Base-by-base conservation (phyloP, 1,284 basidiomycete species). In the Phaffia rhodozyma region DNA sequence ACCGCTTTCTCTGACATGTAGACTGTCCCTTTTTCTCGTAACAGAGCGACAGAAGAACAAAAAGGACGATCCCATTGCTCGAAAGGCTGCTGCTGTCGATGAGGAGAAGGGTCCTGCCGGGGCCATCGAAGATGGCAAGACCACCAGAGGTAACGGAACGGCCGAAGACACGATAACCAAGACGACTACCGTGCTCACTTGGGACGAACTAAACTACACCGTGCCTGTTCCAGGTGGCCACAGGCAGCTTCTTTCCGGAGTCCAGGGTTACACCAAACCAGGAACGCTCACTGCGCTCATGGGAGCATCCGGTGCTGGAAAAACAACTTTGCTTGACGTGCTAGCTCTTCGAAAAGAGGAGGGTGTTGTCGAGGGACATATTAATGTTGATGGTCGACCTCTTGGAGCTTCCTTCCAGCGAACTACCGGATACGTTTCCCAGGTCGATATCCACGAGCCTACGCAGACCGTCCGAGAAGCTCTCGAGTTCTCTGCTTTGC, bases 361-460 rank as follows among this genome's bases (percentile, higher is more conserved):
- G 30, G 76, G 76, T 52, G 74, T 76, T 16, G 70, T 77, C 29
- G 69, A 71, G 48, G 73, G 79, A 5, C 75, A 77, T n/a, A 68
- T 76, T 20, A 63, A 75, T 11, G 71, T 75, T 53, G 72, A 86
- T 32, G 78, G 78, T 20, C 69, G 73, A 55, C 69, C 70, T 18
- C 54, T 62, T 11, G 75, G 73, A 55, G 68, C 70, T 7, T 73
- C 73, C 38, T 80, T 79, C 72, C 77, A 78, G 67, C 71, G 78
- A 23, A 74, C 74, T 51, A 78, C 76, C 38, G 79, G 75, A 20
- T 77, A 73, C 62, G 85, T 84, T 25, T 84, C 88, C 70, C 87
- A 89, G 75, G 85, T 87, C 83, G 87, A 90, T 69, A 83, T 86
- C 6, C 89, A 91, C 71, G 85, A 88, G 73, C 83, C 80, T 32